Evolutionary conservation across 352 stramenopile species (phyloP).

Genomic region (Saprolegnia parasitica): DNA sequence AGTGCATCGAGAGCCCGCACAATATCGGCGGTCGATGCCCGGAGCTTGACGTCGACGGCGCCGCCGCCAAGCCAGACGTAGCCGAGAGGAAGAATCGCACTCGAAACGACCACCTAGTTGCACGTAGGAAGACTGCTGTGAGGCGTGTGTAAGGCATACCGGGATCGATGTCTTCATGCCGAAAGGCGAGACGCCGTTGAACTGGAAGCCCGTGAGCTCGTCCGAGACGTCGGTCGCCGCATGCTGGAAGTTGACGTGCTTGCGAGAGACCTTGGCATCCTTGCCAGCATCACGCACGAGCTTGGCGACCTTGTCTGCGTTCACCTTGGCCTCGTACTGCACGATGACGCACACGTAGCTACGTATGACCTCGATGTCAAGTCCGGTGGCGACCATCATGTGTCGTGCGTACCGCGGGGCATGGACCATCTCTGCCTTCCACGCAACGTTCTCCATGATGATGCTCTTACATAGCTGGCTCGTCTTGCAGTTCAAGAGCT

Average conservation of each 20-base stretch:
- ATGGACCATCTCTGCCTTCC: constrained; percentile 46
- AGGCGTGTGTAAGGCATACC: constrained; percentile 33
- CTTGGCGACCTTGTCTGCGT: constrained; percentile 50
- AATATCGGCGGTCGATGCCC: constrained; percentile 62
- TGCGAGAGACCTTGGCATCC: constrained; percentile 36
- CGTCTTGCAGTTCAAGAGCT: constrained; percentile 54
- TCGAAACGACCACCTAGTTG: constrained; percentile 60
- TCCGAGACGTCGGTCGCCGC: constrained; percentile 61
- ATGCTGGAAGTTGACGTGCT: constrained; percentile 87
- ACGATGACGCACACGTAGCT: constrained; percentile 83
- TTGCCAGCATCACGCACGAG: constrained; percentile 47
- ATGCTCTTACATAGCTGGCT: constrained; percentile 87
- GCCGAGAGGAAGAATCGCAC: constrained; percentile 42
- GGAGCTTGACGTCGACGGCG: constrained; percentile 71
- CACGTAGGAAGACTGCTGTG: background rate
- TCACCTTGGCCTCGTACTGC: constrained; percentile 83
- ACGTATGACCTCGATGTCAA: background rate
- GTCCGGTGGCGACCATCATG: background rate
- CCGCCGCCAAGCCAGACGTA: constrained; percentile 82
- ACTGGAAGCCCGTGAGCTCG: constrained; percentile 74
- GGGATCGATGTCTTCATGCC: constrained; percentile 68
- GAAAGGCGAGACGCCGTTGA: constrained; percentile 81
- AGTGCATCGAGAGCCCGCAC: constrained; percentile 45
- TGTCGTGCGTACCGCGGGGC: constrained; percentile 41
- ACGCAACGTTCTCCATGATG: constrained; percentile 84